A percentile compares a stretch with the other conserved stretches of the same genome.
Conservation (phyloP, 768 basidiomycete genomes). For the Lactarius sanguifluus region DNA sequence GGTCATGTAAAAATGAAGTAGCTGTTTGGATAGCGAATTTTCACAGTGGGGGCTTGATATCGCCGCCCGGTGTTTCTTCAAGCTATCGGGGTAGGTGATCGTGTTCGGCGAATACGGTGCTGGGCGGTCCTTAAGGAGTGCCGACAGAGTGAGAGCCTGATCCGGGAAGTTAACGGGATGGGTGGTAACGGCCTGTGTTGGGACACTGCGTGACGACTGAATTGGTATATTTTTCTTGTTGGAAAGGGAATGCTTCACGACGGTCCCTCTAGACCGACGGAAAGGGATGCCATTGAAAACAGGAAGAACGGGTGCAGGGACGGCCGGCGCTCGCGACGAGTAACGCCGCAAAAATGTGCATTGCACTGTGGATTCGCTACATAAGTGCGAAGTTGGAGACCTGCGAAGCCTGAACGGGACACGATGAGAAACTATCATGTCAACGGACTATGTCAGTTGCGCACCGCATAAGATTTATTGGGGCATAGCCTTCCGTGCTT, state of each 20-base stretch:
- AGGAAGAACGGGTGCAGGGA: constrained; percentile 13
- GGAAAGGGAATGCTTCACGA: not conserved
- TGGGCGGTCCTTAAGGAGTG: not conserved
- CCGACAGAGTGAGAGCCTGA: not conserved
- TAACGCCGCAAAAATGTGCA: constrained; percentile 11
- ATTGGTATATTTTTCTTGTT: not conserved
- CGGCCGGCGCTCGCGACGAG: constrained; percentile 13
- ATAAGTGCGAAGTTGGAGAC: not conserved
- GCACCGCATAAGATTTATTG: constrained; percentile 9
- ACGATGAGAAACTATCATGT: constrained; percentile 1
- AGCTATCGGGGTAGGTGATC: not conserved
- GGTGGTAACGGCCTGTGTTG: not conserved
- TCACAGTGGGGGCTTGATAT: not conserved
- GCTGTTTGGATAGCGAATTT: not conserved
- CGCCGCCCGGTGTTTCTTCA: not conserved
- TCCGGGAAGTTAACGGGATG: not conserved
- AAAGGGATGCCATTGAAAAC: constrained; percentile 3
- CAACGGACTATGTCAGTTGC: not conserved
- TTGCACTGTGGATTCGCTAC: not conserved
- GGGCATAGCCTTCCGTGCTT: not conserved
- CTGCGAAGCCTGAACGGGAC: not conserved
- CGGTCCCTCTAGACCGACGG: not conserved
- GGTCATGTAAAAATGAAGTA: constrained; percentile 24
- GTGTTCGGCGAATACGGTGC: not conserved
- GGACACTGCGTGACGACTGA: not conserved